A percentile compares a stretch with the other conserved stretches of the same genome.
Conservation (phyloP, 2,329 filamentous ascomycete species). For the Aspergillus ibericus region DNA sequence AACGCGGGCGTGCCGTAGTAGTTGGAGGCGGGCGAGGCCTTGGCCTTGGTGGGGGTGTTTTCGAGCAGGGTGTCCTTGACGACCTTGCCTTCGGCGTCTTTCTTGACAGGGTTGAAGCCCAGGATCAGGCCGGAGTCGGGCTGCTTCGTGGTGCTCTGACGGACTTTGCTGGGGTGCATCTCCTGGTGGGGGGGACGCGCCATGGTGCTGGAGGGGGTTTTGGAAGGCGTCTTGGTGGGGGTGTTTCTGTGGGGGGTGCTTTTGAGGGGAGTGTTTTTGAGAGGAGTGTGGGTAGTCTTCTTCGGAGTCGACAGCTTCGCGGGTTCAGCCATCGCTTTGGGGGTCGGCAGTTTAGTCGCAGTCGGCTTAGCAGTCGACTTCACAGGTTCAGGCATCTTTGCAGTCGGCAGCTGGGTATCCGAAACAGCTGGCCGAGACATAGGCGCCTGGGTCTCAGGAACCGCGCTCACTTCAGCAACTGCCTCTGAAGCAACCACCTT, state of each 20-base stretch:
- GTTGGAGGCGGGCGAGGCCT: constrained; percentile 31
- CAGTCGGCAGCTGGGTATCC: background rate
- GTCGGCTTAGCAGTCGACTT: background rate
- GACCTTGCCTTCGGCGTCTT: constrained; percentile 38
- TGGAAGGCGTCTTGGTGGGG: constrained; percentile 20
- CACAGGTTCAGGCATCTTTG: background rate
- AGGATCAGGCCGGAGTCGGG: constrained; percentile 78
- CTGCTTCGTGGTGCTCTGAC: constrained; percentile 70
- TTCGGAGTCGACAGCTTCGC: background rate
- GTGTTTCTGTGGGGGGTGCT: constrained; percentile 16
- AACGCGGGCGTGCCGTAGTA: constrained; percentile 47
- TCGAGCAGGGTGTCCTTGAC: constrained; percentile 30
- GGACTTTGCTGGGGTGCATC: constrained; percentile 87
- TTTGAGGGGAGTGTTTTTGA: constrained; percentile 15
- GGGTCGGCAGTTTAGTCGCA: background rate
- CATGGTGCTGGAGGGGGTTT: constrained; percentile 54
- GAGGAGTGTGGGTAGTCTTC: background rate
- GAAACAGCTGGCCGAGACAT: background rate
- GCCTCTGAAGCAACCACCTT: background rate
- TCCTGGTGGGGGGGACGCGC: constrained; percentile 72
- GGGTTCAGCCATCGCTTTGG: background rate
- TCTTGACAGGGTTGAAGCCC: constrained; percentile 75
- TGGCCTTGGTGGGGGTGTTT: constrained; percentile 46
- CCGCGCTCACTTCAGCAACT: background rate
- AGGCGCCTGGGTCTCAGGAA: constrained; percentile 1